These are phyloP conservation scores for Fonsecaea nubica DNA, from an alignment of 2,329 filamentous ascomycete genomes.

Conservation along the genomic window DNA sequence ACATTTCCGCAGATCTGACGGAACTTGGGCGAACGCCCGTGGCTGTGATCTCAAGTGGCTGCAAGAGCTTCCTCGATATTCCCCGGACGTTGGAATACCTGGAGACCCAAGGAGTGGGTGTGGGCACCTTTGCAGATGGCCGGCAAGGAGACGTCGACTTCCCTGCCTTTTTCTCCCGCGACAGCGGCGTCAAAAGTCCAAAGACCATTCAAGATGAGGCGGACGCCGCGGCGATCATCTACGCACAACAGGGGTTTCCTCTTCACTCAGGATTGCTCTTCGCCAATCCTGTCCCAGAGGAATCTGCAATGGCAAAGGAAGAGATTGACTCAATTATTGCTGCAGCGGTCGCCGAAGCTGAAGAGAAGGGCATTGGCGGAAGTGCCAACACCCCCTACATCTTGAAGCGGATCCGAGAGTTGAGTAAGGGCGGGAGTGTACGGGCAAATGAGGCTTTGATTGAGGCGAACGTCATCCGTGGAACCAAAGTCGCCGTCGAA, in stretches of 20 bases:
- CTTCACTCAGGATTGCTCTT: constrained; percentile 83
- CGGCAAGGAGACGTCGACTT: constrained; percentile 73
- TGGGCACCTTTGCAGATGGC: constrained; percentile 89
- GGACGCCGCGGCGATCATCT: constrained; percentile 87
- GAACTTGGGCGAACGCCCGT: constrained; percentile 90
- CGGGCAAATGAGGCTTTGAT: constrained; percentile 75
- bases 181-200: constrained; percentile 83
- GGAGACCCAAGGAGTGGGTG: constrained; percentile 74
- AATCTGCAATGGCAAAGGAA: constrained; percentile 70
- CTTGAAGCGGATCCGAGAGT: constrained; percentile 76
- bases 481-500: constrained; percentile 69
- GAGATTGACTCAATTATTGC: constrained; percentile 75
- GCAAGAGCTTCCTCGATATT: constrained; percentile 96
- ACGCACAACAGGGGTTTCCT: constrained; percentile 74
- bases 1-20: constrained; percentile 92
- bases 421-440: constrained; percentile 75
- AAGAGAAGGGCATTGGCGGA: constrained; percentile 70
- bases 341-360: constrained; percentile 69
- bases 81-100: constrained; percentile 83
- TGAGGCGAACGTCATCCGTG: constrained; percentile 69
- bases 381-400: constrained; percentile 86
- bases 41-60: constrained; percentile 86
- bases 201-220: constrained; percentile 73
- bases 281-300: constrained; percentile 82
- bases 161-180: constrained; percentile 89